Evolutionary conservation across 2,329 filamentous ascomycete genomes (phyloP).

Genomic region (Triangularia setosa): DNA sequence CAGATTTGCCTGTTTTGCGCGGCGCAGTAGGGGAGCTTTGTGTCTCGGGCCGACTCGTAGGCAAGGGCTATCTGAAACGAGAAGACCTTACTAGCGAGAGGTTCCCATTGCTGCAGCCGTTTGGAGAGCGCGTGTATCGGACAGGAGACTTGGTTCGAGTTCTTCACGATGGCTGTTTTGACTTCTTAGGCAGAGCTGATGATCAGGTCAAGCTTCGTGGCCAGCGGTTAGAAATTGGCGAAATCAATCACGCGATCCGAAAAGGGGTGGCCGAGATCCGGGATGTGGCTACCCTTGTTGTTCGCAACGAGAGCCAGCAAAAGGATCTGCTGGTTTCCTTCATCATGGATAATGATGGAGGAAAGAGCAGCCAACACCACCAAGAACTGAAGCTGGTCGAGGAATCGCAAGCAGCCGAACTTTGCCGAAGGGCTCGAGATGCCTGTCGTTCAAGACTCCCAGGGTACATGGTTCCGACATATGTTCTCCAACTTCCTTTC

Average conservation of each 20-base stretch:
- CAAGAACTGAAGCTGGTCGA: conserved; percentile 26
- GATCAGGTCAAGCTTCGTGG: conserved; percentile 90
- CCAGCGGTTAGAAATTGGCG: conserved; percentile 82
- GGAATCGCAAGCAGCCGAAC: conserved; percentile 33
- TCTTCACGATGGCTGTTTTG: conserved; percentile 74
- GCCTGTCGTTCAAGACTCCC: conserved; percentile 70
- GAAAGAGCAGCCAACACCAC: not conserved
- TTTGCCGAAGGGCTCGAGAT: conserved; percentile 48
- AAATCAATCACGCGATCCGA: conserved; percentile 83
- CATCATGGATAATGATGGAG: conserved; percentile 38
- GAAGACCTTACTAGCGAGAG: conserved; percentile 70
- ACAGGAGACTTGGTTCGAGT: conserved; percentile 86
- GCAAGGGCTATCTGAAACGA: conserved; percentile 82
- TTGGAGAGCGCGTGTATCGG: conserved; percentile 67
- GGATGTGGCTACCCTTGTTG: conserved; percentile 73
- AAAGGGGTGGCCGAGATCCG: conserved; percentile 52
- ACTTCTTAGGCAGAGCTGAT: conserved; percentile 83
- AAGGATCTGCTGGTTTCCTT: conserved; percentile 84
- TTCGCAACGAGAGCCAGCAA: conserved; percentile 65
- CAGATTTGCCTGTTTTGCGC: conserved; percentile 66
- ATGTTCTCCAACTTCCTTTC: conserved; percentile 65
- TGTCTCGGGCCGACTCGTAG: conserved; percentile 80
- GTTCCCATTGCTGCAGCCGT: conserved; percentile 62
- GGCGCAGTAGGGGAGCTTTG: conserved; percentile 86
- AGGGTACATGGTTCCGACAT: conserved; percentile 86